These are phyloP conservation scores for Salicornia ramosissima DNA, from an alignment of 148 eudicot species.

Conservation along the genomic window DNA sequence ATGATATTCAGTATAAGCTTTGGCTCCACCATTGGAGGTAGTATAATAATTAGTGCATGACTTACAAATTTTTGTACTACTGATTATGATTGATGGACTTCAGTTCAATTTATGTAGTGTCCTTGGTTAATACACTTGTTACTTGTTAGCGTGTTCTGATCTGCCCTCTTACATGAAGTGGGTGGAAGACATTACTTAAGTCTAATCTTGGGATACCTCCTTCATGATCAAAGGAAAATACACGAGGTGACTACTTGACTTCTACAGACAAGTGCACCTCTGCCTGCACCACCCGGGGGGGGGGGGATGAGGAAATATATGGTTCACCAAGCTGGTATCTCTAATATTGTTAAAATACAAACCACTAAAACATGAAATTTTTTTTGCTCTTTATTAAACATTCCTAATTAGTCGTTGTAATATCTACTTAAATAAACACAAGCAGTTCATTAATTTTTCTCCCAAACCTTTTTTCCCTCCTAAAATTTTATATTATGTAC, in stretches of 20 bases:
- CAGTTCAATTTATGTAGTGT: neutral
- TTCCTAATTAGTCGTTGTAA: too few relatives aligned
- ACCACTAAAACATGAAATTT: too few relatives aligned
- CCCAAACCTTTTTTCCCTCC: too few relatives aligned
- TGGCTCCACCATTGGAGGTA: slow-evolving; percentile 45
- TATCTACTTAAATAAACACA: too few relatives aligned
- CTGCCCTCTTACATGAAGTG: neutral
- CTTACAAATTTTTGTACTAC: too few relatives aligned
- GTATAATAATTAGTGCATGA: too few relatives aligned
- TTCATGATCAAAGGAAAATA: neutral
- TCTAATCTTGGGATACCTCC: neutral
- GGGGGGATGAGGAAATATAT: neutral
- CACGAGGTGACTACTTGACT: neutral
- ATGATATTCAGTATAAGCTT: slow-evolving; percentile 74
- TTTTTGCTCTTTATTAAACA: too few relatives aligned
- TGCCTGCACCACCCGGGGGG: neutral
- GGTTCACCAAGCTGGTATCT: neutral
- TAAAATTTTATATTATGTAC: too few relatives aligned
- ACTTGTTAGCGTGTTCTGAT: neutral
- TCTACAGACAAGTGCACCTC: neutral
- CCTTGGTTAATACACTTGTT: neutral
- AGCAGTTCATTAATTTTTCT: too few relatives aligned
- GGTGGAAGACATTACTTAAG: neutral
- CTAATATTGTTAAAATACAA: too few relatives aligned
- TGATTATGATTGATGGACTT: neutral